These are phyloP conservation scores for Handroanthus guayacan DNA, from an alignment of 257 asterid species.

Conservation along the genomic window DNA sequence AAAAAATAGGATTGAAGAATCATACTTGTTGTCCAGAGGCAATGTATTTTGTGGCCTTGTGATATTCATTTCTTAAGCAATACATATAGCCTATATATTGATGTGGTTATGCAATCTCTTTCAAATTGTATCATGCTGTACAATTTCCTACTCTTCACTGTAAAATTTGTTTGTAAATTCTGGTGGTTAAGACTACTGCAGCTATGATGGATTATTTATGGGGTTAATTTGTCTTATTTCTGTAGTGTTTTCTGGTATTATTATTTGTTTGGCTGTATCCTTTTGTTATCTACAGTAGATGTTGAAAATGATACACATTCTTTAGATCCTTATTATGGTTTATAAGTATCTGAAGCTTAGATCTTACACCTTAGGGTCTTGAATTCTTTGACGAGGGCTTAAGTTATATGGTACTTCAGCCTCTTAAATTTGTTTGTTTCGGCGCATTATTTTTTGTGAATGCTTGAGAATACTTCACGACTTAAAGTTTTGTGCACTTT, in stretches of 20 bases:
- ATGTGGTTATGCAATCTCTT: not conserved
- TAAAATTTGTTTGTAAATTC: conserved; percentile 13
- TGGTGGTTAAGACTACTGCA: not conserved
- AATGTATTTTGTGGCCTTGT: conserved; percentile 46
- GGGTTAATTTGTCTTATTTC: not conserved
- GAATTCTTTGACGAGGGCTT: too few relatives aligned
- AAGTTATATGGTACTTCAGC: too few relatives aligned
- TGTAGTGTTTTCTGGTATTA: not conserved
- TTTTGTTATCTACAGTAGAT: not conserved
- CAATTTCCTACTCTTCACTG: conserved; percentile 1
- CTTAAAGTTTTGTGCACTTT: too few relatives aligned
- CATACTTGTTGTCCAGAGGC: conserved; percentile 40
- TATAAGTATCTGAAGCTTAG: too few relatives aligned
- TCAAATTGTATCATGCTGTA: conserved; percentile 4
- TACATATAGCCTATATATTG: not conserved
- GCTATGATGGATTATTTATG: not conserved
- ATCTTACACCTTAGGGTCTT: too few relatives aligned
- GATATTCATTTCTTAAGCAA: conserved; percentile 31
- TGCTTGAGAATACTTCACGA: too few relatives aligned
- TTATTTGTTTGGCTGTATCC: too few relatives aligned
- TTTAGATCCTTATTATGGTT: too few relatives aligned
- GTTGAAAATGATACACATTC: not conserved
- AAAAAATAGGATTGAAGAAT: conserved; percentile 38
- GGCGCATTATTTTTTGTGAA: too few relatives aligned
- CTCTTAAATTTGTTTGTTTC: too few relatives aligned